phyloP scores from a whole-genome alignment of 352 stramenopile genomes.

The Phytophthora idaei region DNA sequence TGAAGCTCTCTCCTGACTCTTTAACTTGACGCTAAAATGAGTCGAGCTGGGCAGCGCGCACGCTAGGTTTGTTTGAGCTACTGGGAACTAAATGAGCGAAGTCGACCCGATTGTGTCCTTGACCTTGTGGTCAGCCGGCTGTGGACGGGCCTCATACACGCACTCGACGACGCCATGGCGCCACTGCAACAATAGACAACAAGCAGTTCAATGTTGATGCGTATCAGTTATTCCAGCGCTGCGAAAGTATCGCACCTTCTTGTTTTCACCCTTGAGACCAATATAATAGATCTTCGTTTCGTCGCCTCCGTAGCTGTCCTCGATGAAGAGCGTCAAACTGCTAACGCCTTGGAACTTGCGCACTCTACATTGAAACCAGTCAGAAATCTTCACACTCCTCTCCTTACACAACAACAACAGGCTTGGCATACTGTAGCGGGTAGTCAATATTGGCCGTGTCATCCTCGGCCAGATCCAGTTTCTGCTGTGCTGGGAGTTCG shows the following conservation, averaged over 20 bases:
- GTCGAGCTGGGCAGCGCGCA: background rate
- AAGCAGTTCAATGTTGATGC: conserved; percentile 8
- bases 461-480: conserved; percentile 80
- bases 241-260: conserved; percentile 56
- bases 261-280: conserved; percentile 86
- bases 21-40: conserved; percentile 15
- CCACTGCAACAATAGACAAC: conserved; percentile 55
- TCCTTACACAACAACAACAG: background rate
- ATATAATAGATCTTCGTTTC: conserved; percentile 88
- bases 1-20: conserved; percentile 32
- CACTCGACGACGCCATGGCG: conserved; percentile 85
- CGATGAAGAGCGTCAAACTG: conserved; percentile 81
- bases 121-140: conserved; percentile 82
- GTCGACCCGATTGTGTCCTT: conserved; percentile 51
- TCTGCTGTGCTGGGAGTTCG: conserved; percentile 77
- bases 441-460: conserved; percentile 71
- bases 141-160: conserved; percentile 82
- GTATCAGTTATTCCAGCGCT: conserved; percentile 1
- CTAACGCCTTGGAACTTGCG: conserved; percentile 89
- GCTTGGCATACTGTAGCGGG: conserved; percentile 62
- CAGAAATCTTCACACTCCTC: background rate
- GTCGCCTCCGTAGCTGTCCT: conserved; percentile 74
- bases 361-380: conserved; percentile 48
- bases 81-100: conserved; percentile 51
- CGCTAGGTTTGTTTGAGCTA: conserved; percentile 7